Evolutionary conservation across 768 basidiomycete genomes (phyloP).

Genomic region (Amanita subjunquillea): DNA sequence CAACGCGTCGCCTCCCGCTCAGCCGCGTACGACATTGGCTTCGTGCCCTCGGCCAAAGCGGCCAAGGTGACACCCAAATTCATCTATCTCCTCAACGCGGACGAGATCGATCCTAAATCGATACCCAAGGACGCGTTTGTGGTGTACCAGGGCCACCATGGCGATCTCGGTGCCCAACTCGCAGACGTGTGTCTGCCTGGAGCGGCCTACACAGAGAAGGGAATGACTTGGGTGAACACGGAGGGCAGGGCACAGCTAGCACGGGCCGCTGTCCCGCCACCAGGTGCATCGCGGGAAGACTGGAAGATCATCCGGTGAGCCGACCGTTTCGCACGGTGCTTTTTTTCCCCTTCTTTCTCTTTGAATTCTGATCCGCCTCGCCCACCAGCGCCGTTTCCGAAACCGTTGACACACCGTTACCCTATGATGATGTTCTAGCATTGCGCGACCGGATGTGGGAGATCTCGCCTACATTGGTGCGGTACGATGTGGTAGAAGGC

Average conservation of each 20-base stretch:
- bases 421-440: slow-evolving; percentile 79
- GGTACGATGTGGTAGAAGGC: slow-evolving; percentile 73
- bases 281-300: slow-evolving; percentile 93
- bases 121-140: slow-evolving; percentile 93
- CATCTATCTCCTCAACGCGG: slow-evolving; percentile 92
- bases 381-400: slow-evolving; percentile 77
- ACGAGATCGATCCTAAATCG: slow-evolving; percentile 80
- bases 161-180: slow-evolving; percentile 90
- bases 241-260: slow-evolving; percentile 91
- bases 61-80: slow-evolving; percentile 80
- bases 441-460: slow-evolving; percentile 96
- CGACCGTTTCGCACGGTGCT: slow-evolving; percentile 18
- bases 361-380: background rate
- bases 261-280: slow-evolving; percentile 84
- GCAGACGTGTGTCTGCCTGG: slow-evolving; percentile 96
- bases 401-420: slow-evolving; percentile 66
- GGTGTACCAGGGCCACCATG: slow-evolving; percentile 98
- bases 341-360: background rate
- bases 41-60: slow-evolving; percentile 76
- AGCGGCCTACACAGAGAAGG: slow-evolving; percentile 87
- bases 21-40: slow-evolving; percentile 92
- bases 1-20: slow-evolving; percentile 93
- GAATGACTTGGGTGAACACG: slow-evolving; percentile 91
- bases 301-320: slow-evolving; percentile 81
- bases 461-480: slow-evolving; percentile 80